Percentiles rank a stretch among this genome's conserved stretches.
Evolutionary conservation across 768 basidiomycete species (phyloP).

Genomic region (Mycena galopus): DNA sequence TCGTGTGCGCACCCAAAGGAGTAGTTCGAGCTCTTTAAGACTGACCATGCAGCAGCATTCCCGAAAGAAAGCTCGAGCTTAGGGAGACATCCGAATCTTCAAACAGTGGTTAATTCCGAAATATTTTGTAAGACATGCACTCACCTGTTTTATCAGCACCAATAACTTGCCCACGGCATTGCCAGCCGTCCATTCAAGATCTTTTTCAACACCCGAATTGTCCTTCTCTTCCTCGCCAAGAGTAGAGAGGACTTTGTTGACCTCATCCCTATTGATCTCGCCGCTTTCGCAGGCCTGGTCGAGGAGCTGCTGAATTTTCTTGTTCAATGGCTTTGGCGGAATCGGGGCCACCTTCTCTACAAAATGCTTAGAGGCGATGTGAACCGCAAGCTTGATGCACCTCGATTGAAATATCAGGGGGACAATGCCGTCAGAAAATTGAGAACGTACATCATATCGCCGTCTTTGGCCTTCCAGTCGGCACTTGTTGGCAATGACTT

Average conservation of each 20-base stretch:
- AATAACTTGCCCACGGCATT: constrained; percentile 9
- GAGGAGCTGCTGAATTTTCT: constrained; percentile 19
- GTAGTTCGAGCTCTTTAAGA: constrained; percentile 18
- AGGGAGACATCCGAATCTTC: background rate
- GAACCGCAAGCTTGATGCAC: constrained; percentile 36
- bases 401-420: background rate
- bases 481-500: background rate
- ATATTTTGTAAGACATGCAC: background rate
- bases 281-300: background rate
- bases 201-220: background rate
- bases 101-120: background rate
- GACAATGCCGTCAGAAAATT: background rate
- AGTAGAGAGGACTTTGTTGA: background rate
- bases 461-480: constrained; percentile 20
- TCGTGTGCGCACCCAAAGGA: constrained; percentile 32
- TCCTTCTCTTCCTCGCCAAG: background rate
- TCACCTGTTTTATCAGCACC: constrained; percentile 18
- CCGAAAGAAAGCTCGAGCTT: background rate
- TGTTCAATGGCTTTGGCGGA: constrained; percentile 12
- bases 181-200: constrained; percentile 2
- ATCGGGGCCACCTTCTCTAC: constrained; percentile 22
- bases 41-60: constrained; percentile 18
- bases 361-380: constrained; percentile 28
- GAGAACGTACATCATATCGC: constrained; percentile 25
- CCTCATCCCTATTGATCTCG: background rate